Conservation (phyloP, 1,284 basidiomycete species). For the Rhodotorula sp. region DNA sequence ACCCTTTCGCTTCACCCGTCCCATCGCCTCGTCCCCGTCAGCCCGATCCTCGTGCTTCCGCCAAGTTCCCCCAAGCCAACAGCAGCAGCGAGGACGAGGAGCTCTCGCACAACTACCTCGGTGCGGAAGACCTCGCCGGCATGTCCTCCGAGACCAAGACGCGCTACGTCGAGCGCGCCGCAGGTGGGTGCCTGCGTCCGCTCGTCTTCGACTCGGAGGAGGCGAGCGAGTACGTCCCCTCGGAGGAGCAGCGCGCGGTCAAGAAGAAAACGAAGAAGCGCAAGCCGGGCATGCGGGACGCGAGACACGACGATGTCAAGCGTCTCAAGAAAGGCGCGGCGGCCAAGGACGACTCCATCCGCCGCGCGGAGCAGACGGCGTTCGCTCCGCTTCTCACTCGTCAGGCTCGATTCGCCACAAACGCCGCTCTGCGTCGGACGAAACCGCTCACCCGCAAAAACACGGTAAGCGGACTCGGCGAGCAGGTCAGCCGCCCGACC, state of each 20-base stretch:
- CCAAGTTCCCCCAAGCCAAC: background rate
- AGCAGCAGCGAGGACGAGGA: background rate
- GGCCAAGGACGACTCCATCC: slow-evolving; percentile 3
- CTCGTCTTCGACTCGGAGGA: background rate
- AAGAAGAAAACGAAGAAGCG: background rate
- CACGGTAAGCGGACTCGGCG: too few species aligned
- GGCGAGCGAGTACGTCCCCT: background rate
- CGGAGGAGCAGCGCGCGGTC: background rate
- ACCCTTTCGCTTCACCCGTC: too few species aligned
- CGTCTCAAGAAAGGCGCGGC: slow-evolving; percentile 7
- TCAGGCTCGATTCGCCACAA: background rate
- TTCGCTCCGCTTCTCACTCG: slow-evolving; percentile 4
- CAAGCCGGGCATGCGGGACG: background rate
- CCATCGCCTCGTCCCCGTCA: too few species aligned
- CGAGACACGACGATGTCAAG: background rate
- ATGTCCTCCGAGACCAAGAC: background rate
- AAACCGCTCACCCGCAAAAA: background rate
- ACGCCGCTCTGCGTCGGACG: background rate
- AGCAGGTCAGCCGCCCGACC: too few species aligned
- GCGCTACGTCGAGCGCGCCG: background rate
- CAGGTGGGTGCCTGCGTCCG: background rate
- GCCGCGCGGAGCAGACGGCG: background rate
- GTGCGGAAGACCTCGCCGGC: background rate
- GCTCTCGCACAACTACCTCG: slow-evolving; percentile 4
- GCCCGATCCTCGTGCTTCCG: too few species aligned